Evolutionary conservation across 192 early-diverging fungal species (phyloP).

Genomic region (Coemansia pectinata): DNA sequence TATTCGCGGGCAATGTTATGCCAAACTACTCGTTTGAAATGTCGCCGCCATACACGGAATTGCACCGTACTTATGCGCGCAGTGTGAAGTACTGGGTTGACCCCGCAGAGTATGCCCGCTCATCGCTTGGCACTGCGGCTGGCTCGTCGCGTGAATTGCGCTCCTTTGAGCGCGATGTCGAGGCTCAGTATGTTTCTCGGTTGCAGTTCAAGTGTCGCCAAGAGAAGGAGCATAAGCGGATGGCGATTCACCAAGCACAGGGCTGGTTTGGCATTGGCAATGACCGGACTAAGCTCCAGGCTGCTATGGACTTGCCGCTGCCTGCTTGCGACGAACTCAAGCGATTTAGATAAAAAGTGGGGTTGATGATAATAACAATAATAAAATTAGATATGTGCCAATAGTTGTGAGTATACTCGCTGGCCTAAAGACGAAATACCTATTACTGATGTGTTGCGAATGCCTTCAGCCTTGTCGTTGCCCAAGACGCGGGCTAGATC

Average conservation of each 20-base stretch:
- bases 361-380: no score
- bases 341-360: constrained; percentile 40
- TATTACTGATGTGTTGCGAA: not conserved
- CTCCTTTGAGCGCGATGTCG: constrained; percentile 73
- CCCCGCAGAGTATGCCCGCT: constrained; percentile 50
- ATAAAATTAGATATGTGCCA: not conserved
- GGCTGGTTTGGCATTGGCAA: constrained; percentile 67
- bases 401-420: not conserved
- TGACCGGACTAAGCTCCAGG: constrained; percentile 63
- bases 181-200: constrained; percentile 64
- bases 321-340: constrained; percentile 74
- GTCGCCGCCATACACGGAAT: constrained; percentile 52
- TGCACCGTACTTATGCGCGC: constrained; percentile 60
- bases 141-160: constrained; percentile 53
- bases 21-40: constrained; percentile 68
- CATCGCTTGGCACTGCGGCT: constrained; percentile 21
- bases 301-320: constrained; percentile 64
- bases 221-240: constrained; percentile 63
- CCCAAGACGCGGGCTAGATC: not conserved
- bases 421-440: not conserved
- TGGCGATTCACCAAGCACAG: constrained; percentile 61
- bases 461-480: not conserved
- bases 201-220: constrained; percentile 66
- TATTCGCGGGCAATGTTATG: constrained; percentile 43
- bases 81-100: constrained; percentile 85